These are phyloP conservation scores for Fusarium dimerum DNA, from an alignment of 2,329 filamentous ascomycete species.

Conservation along the genomic window DNA sequence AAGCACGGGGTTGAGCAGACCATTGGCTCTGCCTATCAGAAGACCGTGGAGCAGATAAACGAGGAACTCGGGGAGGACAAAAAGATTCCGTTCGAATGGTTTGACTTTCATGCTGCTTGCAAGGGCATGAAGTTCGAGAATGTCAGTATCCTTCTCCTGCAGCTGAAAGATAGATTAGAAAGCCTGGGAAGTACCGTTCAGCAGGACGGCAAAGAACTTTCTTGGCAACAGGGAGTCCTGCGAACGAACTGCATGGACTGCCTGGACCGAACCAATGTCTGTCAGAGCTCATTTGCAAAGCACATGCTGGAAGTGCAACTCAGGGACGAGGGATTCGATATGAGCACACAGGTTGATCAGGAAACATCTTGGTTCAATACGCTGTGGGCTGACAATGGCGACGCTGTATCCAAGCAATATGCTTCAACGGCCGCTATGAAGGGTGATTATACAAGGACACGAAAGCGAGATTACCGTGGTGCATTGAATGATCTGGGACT, in stretches of 20 bases:
- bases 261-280: conserved; percentile 92
- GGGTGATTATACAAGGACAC: conserved; percentile 91
- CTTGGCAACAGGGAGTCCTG: conserved; percentile 72
- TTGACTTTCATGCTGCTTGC: conserved; percentile 92
- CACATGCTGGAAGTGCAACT: conserved; percentile 81
- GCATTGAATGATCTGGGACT: conserved; percentile 89
- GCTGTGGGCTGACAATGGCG: conserved; percentile 96
- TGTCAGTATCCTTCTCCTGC: conserved; percentile 76
- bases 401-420: conserved; percentile 94
- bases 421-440: conserved; percentile 95
- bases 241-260: conserved; percentile 99
- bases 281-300: conserved; percentile 87
- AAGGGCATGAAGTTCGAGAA: conserved; percentile 98
- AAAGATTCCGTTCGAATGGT: conserved; percentile 77
- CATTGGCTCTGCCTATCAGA: conserved; percentile 77
- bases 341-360: conserved; percentile 74
- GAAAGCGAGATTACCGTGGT: conserved; percentile 86
- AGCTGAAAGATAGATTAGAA: conserved; percentile 66
- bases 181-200: conserved; percentile 70
- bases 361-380: conserved; percentile 93
- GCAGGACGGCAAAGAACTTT: conserved; percentile 42
- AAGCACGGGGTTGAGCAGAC: conserved; percentile 80
- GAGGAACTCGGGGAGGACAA: conserved; percentile 52
- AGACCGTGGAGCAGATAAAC: conserved; percentile 67
- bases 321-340: conserved; percentile 71